Conservation (phyloP, 768 basidiomycete genomes). For the Aureoboletus auriporus region DNA sequence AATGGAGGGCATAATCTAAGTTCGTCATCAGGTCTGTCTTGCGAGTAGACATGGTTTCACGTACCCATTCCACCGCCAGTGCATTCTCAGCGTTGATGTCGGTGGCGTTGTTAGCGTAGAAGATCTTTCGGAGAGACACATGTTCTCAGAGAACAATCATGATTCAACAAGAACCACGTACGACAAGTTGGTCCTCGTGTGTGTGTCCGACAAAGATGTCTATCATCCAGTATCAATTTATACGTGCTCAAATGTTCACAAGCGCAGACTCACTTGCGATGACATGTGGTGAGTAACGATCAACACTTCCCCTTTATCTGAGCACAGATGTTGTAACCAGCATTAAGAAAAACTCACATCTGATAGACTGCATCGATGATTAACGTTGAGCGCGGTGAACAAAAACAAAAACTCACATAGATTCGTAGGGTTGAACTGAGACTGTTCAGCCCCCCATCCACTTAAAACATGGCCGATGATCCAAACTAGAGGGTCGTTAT, state of each 20-base stretch:
- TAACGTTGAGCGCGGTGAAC: neutral
- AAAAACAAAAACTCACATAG: conserved; percentile 32
- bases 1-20: conserved; percentile 47
- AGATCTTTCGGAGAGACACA: conserved; percentile 42
- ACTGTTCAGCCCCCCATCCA: conserved; percentile 43
- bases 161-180: conserved; percentile 19
- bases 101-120: conserved; percentile 68
- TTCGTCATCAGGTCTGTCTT: neutral
- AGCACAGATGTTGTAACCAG: no score
- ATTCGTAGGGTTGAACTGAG: conserved; percentile 40
- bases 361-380: conserved; percentile 37
- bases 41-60: neutral
- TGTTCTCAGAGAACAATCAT: neutral
- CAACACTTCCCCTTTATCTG: conserved; percentile 16
- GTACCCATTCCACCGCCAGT: conserved; percentile 45
- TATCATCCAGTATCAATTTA: conserved; percentile 13
- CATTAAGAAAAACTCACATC: conserved; percentile 29
- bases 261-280: conserved; percentile 35
- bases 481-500: conserved; percentile 34
- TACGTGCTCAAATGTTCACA: neutral
- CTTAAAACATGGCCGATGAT: conserved; percentile 47
- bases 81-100: conserved; percentile 52
- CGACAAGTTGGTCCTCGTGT: conserved; percentile 66
- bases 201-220: conserved; percentile 73
- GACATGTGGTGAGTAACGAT: conserved; percentile 45